Conservation (phyloP, 1,284 basidiomycete species). For the Puccinia sorghi region DNA sequence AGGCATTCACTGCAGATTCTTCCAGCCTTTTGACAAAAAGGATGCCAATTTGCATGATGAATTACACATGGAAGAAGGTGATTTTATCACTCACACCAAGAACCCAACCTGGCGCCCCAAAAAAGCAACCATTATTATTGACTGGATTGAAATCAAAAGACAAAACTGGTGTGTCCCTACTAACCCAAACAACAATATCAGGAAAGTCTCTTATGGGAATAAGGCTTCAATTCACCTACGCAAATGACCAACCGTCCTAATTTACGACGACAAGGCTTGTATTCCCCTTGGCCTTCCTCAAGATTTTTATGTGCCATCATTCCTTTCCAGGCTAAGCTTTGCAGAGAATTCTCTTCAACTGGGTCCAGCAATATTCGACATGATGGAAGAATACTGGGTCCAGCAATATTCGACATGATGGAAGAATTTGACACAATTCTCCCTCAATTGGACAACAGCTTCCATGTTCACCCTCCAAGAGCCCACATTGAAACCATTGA, state of each 20-base stretch:
- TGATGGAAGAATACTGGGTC: too few relatives aligned
- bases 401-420: slow-evolving; percentile 2
- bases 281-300: slow-evolving; percentile 38
- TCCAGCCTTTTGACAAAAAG: slow-evolving; percentile 33
- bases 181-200: neutral
- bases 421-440: slow-evolving; percentile 6
- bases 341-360: slow-evolving; percentile 6
- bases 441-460: neutral
- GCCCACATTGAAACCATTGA: neutral
- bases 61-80: neutral
- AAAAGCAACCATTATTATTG: slow-evolving; percentile 21
- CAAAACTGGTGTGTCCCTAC: neutral
- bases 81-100: neutral
- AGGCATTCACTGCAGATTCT: slow-evolving; percentile 7
- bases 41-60: slow-evolving; percentile 29
- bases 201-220: neutral
- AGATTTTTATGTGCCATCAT: slow-evolving; percentile 15
- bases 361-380: neutral
- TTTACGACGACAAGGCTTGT: slow-evolving; percentile 9
- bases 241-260: neutral
- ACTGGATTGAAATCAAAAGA: slow-evolving; percentile 37
- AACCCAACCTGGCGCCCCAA: slow-evolving; percentile 24
- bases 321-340: neutral
- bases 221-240: neutral
- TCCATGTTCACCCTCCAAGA: neutral